Conservation (phyloP, 2,329 filamentous ascomycete genomes). For the Sphaerulina populicola region DNA sequence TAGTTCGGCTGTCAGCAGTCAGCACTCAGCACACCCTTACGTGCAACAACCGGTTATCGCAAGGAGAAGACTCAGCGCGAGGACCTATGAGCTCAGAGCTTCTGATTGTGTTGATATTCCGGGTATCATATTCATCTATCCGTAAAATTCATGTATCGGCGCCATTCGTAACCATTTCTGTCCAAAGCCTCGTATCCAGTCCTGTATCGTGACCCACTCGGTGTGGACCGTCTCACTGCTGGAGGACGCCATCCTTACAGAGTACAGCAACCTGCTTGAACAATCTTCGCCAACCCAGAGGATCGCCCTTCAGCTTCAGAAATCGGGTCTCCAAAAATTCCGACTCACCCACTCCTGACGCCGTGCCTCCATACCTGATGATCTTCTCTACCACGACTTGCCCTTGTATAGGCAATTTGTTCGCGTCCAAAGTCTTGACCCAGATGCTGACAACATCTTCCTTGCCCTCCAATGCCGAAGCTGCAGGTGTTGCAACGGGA, state of each 20-base stretch:
- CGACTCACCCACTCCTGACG: conserved; percentile 33
- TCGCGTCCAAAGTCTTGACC: conserved; percentile 64
- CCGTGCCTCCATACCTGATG: conserved; percentile 43
- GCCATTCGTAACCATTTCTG: neutral
- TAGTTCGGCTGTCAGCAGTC: no score
- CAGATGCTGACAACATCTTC: conserved; percentile 50
- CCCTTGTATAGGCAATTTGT: conserved; percentile 64
- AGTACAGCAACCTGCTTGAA: conserved; percentile 92
- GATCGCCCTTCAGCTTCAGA: conserved; percentile 90
- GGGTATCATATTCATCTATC: neutral
- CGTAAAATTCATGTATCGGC: neutral
- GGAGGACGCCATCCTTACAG: conserved; percentile 68
- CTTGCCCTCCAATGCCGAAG: conserved; percentile 36
- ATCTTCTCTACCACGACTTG: conserved; percentile 65
- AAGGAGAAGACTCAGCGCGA: no score
- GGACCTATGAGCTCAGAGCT: no score
- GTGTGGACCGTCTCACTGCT: neutral
- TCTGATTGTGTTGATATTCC: neutral
- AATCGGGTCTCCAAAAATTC: conserved; percentile 80
- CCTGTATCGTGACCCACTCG: neutral
- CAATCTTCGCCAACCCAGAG: conserved; percentile 88
- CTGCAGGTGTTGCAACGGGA: conserved; percentile 49
- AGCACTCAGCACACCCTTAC: no score
- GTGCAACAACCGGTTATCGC: no score
- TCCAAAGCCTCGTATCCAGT: neutral